Evolutionary conservation across 2,329 filamentous ascomycete species (phyloP).

Genomic region (Curvularia sp.): DNA sequence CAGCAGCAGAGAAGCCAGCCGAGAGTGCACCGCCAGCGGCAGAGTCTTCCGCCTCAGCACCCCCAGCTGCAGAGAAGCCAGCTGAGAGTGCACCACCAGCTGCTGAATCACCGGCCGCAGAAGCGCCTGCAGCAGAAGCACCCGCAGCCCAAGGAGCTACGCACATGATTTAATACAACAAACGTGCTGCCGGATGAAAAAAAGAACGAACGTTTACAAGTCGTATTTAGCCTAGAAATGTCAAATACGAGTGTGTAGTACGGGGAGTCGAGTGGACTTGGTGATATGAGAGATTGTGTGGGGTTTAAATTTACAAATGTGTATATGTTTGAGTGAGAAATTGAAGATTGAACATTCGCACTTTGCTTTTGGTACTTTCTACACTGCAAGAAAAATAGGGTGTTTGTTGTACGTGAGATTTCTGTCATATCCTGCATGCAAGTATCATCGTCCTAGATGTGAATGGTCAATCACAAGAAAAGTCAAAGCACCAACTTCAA

Average conservation of each 20-base stretch:
- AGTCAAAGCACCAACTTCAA: not conserved
- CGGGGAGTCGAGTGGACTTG: not conserved
- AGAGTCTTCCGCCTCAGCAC: not conserved
- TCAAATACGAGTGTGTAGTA: not conserved
- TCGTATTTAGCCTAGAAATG: not conserved
- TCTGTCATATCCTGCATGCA: not conserved
- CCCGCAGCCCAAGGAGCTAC: constrained; percentile 3
- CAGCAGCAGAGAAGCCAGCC: not conserved
- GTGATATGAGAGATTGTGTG: not conserved
- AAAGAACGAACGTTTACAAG: not conserved
- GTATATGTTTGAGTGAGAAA: not conserved
- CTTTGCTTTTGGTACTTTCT: not conserved
- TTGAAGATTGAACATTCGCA: not conserved
- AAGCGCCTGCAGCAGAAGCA: constrained; percentile 8
- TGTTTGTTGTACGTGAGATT: not conserved
- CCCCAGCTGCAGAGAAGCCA: constrained; percentile 8
- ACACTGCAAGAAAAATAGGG: not conserved
- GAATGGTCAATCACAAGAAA: not conserved
- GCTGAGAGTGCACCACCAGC: constrained; percentile 20
- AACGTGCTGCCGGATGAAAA: too few species aligned
- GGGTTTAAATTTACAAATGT: not conserved
- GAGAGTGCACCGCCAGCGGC: not conserved
- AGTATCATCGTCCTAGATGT: not conserved
- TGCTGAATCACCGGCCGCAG: constrained; percentile 13
- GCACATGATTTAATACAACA: not conserved